Conservation (phyloP, 179 eudicot genomes). For the Patellifolia procumbens region DNA sequence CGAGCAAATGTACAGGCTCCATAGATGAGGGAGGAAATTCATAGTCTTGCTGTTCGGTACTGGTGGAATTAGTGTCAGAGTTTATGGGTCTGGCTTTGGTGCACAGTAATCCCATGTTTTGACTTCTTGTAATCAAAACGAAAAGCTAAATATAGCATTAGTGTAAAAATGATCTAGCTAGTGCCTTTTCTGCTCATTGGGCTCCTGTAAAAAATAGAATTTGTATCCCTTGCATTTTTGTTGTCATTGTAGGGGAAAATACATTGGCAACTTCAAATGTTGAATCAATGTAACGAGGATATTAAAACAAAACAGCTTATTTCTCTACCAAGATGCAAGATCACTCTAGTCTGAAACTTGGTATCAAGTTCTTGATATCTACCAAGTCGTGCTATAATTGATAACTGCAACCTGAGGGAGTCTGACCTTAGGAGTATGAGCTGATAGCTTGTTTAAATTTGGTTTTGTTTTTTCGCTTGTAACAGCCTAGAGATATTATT, state of each 20-base stretch:
- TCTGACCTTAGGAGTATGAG: background rate
- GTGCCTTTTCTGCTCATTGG: conserved; percentile 3
- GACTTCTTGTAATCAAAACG: conserved; percentile 10
- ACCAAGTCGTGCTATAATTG: background rate
- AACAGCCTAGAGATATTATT: no score
- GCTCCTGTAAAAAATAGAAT: conserved; percentile 15
- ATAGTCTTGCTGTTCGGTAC: background rate
- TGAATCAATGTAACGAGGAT: background rate
- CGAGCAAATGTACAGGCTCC: conserved; percentile 30
- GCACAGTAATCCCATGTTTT: conserved; percentile 20
- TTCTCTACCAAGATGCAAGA: no score
- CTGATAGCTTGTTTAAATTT: background rate
- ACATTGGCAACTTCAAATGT: background rate
- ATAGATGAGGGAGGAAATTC: conserved; percentile 16
- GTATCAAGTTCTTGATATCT: background rate
- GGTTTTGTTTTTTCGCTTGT: no score
- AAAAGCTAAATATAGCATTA: conserved; percentile 1
- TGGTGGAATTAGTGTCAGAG: background rate
- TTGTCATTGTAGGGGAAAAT: conserved; percentile 8
- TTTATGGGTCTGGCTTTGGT: conserved; percentile 20
- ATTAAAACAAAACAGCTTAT: background rate
- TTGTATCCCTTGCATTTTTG: conserved; percentile 16
- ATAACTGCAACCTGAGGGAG: background rate
- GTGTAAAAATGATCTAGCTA: conserved; percentile 14
- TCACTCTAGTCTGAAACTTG: no score